A percentile compares a stretch with the other conserved stretches of the same genome.
phyloP scores from a whole-genome alignment of 805 yeast genomes.

The Candida orba region DNA sequence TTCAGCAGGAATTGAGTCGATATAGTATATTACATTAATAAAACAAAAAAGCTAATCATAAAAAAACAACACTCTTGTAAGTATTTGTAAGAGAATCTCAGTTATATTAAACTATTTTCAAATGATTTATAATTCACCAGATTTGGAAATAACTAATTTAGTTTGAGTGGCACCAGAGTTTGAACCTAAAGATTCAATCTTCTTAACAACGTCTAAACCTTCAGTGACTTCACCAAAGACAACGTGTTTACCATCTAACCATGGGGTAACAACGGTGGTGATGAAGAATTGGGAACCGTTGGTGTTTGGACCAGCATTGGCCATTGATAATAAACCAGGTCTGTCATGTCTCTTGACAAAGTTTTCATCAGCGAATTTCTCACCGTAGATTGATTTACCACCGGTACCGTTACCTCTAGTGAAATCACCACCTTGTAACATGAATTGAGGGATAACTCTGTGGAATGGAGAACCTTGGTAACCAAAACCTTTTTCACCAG shows the following conservation, averaged over 20 bases:
- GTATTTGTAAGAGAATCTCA: too few relatives aligned
- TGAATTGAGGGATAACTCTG: slow-evolving; percentile 35
- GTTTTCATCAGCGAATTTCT: slow-evolving; percentile 62
- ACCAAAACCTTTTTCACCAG: slow-evolving; percentile 13
- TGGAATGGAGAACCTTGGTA: slow-evolving; percentile 11
- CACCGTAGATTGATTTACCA: slow-evolving; percentile 69
- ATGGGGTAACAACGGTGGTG: slow-evolving; percentile 81
- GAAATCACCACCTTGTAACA: slow-evolving; percentile 81
- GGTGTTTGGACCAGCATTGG: slow-evolving; percentile 71
- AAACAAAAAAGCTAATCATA: too few relatives aligned
- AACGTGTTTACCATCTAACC: slow-evolving; percentile 92
- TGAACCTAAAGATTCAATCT: slow-evolving; percentile 10
- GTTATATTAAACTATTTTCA: not conserved
- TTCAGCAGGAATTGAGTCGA: slow-evolving; percentile 15
- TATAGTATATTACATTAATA: not conserved
- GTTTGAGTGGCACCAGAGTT: slow-evolving; percentile 11
- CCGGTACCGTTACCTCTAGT: slow-evolving; percentile 65
- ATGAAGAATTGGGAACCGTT: slow-evolving; percentile 95
- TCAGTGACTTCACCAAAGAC: slow-evolving; percentile 80
- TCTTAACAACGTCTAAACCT: slow-evolving; percentile 10
- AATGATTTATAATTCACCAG: slow-evolving; percentile 8
- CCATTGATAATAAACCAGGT: slow-evolving; percentile 69
- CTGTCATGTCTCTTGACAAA: slow-evolving; percentile 60
- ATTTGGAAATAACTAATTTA: slow-evolving; percentile 5
- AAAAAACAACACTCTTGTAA: not conserved